Conservation (phyloP, 2,329 filamentous ascomycete species). For the Alternaria panax region DNA sequence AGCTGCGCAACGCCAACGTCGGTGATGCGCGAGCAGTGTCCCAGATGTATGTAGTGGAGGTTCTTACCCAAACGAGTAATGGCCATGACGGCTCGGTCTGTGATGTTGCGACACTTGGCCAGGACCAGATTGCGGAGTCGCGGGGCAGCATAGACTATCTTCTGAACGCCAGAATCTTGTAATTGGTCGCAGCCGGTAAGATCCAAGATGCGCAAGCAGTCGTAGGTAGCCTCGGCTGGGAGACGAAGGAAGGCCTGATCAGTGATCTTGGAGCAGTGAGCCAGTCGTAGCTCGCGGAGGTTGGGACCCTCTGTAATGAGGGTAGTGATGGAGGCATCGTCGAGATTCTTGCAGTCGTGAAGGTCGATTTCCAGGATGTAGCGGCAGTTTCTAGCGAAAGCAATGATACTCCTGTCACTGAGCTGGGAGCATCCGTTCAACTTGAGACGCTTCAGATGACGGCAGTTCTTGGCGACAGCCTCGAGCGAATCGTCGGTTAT, state of each 20-base stretch:
- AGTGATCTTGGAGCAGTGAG: conserved; percentile 82
- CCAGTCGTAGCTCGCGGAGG: conserved; percentile 88
- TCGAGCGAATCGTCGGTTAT: conserved; percentile 89
- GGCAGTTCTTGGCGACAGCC: conserved; percentile 80
- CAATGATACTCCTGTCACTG: conserved; percentile 79
- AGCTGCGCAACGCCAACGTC: conserved; percentile 86
- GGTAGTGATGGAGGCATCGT: conserved; percentile 81
- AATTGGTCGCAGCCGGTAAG: conserved; percentile 86
- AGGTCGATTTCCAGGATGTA: conserved; percentile 97
- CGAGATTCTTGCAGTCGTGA: conserved; percentile 81
- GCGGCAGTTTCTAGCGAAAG: conserved; percentile 86
- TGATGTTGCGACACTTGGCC: conserved; percentile 92
- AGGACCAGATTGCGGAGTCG: conserved; percentile 91
- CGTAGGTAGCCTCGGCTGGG: conserved; percentile 73
- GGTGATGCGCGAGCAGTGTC: conserved; percentile 90
- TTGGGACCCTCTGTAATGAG: conserved; percentile 80
- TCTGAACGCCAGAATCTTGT: conserved; percentile 85
- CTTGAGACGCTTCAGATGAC: conserved; percentile 90
- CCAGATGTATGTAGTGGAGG: conserved; percentile 93
- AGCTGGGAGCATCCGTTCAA: conserved; percentile 90
- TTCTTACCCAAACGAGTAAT: conserved; percentile 94
- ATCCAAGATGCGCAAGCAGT: conserved; percentile 91
- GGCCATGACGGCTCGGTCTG: conserved; percentile 83
- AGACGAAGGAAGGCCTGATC: conserved; percentile 88
- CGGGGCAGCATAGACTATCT: conserved; percentile 85